Conservation (phyloP, 1,139 yeast genomes). For the Debaryomyces fabryi region DNA sequence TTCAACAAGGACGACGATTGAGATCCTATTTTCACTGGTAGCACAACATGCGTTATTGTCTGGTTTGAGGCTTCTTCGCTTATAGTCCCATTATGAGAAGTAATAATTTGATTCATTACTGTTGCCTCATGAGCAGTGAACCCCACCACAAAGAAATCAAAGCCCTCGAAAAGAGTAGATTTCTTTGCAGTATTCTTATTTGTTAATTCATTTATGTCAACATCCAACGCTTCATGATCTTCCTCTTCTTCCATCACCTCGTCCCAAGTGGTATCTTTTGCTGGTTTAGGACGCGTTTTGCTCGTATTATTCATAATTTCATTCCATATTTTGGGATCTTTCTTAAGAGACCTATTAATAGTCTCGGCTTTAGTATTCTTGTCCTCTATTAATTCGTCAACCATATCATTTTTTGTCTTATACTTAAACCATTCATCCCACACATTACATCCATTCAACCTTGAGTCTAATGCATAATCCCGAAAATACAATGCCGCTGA, state of each 20-base stretch:
- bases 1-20: constrained; percentile 28
- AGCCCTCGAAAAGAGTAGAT: constrained; percentile 34
- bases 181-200: constrained; percentile 8
- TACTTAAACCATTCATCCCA: constrained; percentile 40
- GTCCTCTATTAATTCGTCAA: constrained; percentile 18
- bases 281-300: constrained; percentile 18
- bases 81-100: constrained; percentile 45
- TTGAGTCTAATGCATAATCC: constrained; percentile 38
- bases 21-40: constrained; percentile 42
- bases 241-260: constrained; percentile 22
- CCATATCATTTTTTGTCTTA: constrained; percentile 1
- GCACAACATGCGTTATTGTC: constrained; percentile 39
- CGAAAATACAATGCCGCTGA: constrained; percentile 58
- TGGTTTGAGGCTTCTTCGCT: constrained; percentile 23
- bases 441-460: constrained; percentile 56
- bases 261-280: constrained; percentile 34
- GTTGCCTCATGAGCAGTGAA: constrained; percentile 36
- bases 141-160: constrained; percentile 41
- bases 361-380: not conserved
- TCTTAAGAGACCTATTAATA: constrained; percentile 17
- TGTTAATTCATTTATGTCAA: constrained; percentile 11
- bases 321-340: constrained; percentile 41
- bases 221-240: constrained; percentile 2
- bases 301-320: constrained; percentile 48
- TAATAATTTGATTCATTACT: constrained; percentile 40